These are phyloP conservation scores for Cyclotella baltica DNA, from an alignment of 108 stramenopile species.

Conservation along the genomic window DNA sequence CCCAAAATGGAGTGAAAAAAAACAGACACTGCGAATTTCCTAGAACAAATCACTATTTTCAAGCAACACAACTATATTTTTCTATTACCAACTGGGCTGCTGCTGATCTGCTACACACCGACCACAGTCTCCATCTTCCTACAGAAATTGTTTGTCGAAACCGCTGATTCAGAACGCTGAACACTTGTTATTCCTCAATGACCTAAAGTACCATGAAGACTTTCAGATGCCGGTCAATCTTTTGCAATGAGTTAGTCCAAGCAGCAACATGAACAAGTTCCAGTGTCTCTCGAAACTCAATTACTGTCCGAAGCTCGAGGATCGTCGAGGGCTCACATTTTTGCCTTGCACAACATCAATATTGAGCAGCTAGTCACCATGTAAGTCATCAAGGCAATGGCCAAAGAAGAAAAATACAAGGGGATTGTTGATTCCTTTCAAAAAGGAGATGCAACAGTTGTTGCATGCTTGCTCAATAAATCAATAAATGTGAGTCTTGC, in stretches of 20 bases:
- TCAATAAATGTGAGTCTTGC: too few species aligned
- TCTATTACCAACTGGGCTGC: background rate
- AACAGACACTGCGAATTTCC: background rate
- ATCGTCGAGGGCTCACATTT: too few species aligned
- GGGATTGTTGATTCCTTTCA: background rate
- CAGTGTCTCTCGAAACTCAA: background rate
- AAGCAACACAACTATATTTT: background rate
- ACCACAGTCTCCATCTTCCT: background rate
- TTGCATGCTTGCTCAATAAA: background rate
- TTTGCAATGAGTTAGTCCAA: background rate
- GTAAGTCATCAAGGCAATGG: background rate
- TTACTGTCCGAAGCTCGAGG: background rate
- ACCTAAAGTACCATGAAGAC: background rate
- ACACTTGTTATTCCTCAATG: background rate
- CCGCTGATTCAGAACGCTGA: background rate
- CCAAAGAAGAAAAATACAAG: background rate
- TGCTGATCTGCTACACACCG: background rate
- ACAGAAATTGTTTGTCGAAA: background rate
- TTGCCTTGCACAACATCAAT: background rate
- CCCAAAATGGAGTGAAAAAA: background rate
- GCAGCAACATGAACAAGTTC: background rate
- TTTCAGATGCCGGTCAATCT: background rate
- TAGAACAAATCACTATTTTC: background rate
- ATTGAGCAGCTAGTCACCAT: background rate
- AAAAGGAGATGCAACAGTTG: background rate